Base-by-base conservation (phyloP, 306 rosid genomes). In the Fagus sylvatica region DNA sequence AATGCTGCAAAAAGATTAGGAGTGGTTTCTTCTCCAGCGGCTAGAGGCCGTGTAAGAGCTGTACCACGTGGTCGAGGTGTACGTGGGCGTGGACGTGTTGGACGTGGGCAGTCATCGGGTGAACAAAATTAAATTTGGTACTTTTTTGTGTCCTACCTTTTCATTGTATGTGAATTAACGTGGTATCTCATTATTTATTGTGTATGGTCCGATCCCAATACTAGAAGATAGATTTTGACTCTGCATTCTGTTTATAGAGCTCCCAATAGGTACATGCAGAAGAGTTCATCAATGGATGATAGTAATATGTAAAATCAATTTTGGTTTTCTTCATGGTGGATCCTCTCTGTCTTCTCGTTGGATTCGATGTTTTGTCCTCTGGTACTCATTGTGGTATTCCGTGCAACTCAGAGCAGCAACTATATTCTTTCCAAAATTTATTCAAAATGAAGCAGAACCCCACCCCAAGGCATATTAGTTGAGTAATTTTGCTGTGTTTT, bases 1-100 rank as follows among this genome's bases (percentile, higher is more conserved):
- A 87, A 85, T 77, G 91, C 98, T 12, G 80, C 75, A 71, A 77
- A 88, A 73, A 88, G 98, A 78, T 95, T 91, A 36, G 97, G 91
- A 12, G 89, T 81, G 64, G 77, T 78, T 61, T 3, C 90, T 54
- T 16, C 93, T 8, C 12, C 81, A n/a, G 72, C 54, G 4, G 41
- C 30, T 53, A 82, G 97, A 80, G 93, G 86, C 28, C 96, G 97
- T 13, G 97, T 85, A 77, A 85, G 99, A 78, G 76, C 65, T 30
- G n/a, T 32, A 8, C 85, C 78, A 7, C 93, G 95, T 6, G 94
- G 81, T 49, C 89, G 91, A 17, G 86, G 76, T 39, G 84, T 73
- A 3, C 80, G 85, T 59, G 80, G 79, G 10, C 86, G 90, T 4
- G 85, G 95, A 0, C 93, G 89, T 51, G 72, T 34, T 15, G 90